A percentile compares a stretch with the other conserved stretches of the same genome.
Conservation (phyloP, 2,329 filamentous ascomycete genomes). For the Ophiostoma quercus region DNA sequence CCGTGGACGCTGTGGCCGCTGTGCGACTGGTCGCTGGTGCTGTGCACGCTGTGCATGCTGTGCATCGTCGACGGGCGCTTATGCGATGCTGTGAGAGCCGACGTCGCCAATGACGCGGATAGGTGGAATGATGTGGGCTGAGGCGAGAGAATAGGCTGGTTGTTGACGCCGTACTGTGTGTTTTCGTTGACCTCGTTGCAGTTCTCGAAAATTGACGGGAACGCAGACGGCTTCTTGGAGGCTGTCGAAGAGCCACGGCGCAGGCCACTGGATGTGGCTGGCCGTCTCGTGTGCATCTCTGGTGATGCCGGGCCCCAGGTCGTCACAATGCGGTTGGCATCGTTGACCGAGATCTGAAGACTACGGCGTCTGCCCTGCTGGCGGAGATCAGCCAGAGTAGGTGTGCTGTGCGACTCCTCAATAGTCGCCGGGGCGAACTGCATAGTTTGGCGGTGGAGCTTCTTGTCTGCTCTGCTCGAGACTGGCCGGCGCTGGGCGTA, state of each 20-base stretch:
- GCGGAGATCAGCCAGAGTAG: neutral
- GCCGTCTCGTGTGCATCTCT: neutral
- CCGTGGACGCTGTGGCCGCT: neutral
- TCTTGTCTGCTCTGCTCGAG: slow-evolving; percentile 22
- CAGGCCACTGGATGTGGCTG: neutral
- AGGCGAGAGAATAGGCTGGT: slow-evolving; percentile 22
- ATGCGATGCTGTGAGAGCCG: slow-evolving; percentile 15
- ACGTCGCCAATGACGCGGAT: slow-evolving; percentile 21
- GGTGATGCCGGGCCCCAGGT: neutral
- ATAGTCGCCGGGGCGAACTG: neutral
- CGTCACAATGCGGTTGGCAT: slow-evolving; percentile 2
- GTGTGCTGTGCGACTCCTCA: slow-evolving; percentile 7
- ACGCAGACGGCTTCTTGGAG: neutral
- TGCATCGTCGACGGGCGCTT: slow-evolving; percentile 18
- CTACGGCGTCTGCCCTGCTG: neutral
- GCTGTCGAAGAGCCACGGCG: neutral
- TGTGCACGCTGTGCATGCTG: slow-evolving; percentile 19
- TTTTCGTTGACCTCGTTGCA: neutral
- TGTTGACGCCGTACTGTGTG: slow-evolving; percentile 13
- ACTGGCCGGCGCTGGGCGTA: neutral
- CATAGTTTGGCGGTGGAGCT: neutral
- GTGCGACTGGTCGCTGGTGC: slow-evolving; percentile 18
- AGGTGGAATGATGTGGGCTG: slow-evolving; percentile 26
- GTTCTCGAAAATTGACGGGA: neutral
- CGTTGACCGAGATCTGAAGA: slow-evolving; percentile 1